phyloP scores from a whole-genome alignment of 352 stramenopile genomes.

The Phytophthora pistaciae region DNA sequence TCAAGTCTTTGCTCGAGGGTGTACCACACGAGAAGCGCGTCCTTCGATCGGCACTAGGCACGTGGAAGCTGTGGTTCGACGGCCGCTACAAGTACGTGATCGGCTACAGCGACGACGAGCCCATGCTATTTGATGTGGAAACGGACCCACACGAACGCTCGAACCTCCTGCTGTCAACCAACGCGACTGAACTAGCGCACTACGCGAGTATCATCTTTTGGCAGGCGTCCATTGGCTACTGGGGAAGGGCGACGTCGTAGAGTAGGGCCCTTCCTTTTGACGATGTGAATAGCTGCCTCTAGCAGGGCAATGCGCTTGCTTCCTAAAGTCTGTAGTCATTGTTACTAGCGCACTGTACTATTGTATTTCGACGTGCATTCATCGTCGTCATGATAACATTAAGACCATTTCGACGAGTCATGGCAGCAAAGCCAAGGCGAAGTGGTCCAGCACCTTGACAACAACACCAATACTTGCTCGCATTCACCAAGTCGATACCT shows the following conservation, averaged over 20 bases:
- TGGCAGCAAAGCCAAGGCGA: too few species aligned
- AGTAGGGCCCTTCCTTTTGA: constrained; percentile 11
- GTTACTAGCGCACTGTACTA: too few species aligned
- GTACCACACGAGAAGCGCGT: constrained; percentile 23
- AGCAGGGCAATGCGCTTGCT: background rate
- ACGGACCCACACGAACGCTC: constrained; percentile 39
- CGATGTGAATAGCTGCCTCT: background rate
- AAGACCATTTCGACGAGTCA: too few species aligned
- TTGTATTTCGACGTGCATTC: too few species aligned
- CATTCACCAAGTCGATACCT: background rate
- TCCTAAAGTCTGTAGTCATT: too few species aligned
- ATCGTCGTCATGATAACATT: too few species aligned
- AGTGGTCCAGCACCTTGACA: too few species aligned
- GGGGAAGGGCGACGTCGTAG: constrained; percentile 33
- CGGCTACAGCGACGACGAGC: constrained; percentile 41
- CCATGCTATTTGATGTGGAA: constrained; percentile 41
- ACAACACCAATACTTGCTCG: background rate
- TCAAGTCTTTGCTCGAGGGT: constrained; percentile 35
- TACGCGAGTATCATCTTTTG: constrained; percentile 32
- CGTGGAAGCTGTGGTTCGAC: constrained; percentile 45
- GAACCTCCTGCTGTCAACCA: constrained; percentile 31
- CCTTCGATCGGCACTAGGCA: constrained; percentile 34
- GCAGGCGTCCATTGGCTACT: constrained; percentile 41
- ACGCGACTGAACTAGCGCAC: constrained; percentile 28
- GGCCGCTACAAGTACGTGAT: constrained; percentile 47